Evolutionary conservation across 208 protist species (phyloP), one percentile per base, ranked within the genome.

Genomic region (Phytomonas francai): DNA sequence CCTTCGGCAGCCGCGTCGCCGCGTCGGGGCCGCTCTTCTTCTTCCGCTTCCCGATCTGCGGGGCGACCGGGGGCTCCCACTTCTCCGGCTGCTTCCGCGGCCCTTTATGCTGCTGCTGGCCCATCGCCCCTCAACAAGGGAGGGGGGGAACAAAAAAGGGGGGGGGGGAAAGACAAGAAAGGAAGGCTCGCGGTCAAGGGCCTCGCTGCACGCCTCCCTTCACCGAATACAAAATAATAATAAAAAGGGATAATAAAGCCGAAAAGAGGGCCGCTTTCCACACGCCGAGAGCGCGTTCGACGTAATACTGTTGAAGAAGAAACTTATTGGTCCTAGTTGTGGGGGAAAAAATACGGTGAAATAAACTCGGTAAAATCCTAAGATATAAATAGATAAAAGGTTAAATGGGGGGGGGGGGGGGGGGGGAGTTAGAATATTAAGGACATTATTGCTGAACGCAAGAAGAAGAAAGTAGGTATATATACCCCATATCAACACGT

Each of bases 61-160:
- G 81, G 31, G 97, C 96, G 33, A 97, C 88, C 25, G 97, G 97
- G 22, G 94, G 95, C 83, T 98, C 93, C 88, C 96, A 98, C 80
- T 98, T 98, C 64, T 88, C 82, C 6, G 81, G 78, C 34, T 76
- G 84, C 67, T 76, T 81, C 33, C 31, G 29, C 31, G 42, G 62
- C 57, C 88, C 76, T 66, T 86, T 87, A 31, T 57, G 72, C 65
- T 72, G 68, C 33, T 78, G 70, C 67, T 94, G 89, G n/a, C 89
- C 89, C 89, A 94, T 94, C 34, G 27, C 56, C n/a, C 12, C n/a
- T 16, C 2, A 49, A 62, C 39, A 49, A 33, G 27, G 8, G 62
- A 58, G 33, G 64, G 56, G 63, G 12, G 54, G 54, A 64, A 58
- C 64, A n/a, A 67, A 25, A 57, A 63, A 34, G 63, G 59, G n/a